Percentiles rank a stretch among this genome's conserved stretches.
phyloP scores from a whole-genome alignment of 306 rosid genomes.

The Castanospermum australe region DNA sequence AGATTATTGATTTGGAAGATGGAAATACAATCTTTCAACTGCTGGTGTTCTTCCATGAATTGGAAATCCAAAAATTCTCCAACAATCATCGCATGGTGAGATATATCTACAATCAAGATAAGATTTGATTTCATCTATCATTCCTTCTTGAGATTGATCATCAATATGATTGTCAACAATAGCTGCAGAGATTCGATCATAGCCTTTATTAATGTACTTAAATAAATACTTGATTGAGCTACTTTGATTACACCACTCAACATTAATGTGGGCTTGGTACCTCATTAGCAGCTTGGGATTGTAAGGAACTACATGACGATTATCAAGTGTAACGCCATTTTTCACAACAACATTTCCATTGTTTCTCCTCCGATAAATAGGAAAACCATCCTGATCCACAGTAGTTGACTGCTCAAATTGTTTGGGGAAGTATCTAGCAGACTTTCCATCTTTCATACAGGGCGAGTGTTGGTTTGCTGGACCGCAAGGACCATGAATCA shows the following conservation, averaged over 20 bases:
- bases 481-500: background rate
- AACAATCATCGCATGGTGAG: background rate
- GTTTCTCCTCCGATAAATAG: background rate
- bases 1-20: background rate
- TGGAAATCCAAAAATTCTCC: background rate
- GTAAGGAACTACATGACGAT: background rate
- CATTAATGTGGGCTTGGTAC: too few relatives aligned
- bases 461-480: background rate
- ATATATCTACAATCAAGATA: background rate
- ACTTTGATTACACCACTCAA: background rate
- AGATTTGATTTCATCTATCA: background rate
- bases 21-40: background rate
- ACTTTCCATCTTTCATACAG: background rate
- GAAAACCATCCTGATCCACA: too few relatives aligned
- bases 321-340: too few relatives aligned
- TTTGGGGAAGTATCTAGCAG: background rate
- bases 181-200: too few relatives aligned
- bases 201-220: too few relatives aligned
- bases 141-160: too few relatives aligned
- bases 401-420: background rate
- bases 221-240: too few relatives aligned
- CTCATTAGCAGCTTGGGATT: background rate
- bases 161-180: too few relatives aligned
- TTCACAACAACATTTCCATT: background rate
- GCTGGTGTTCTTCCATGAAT: background rate